Conservation (phyloP, 2,329 filamentous ascomycete species). For the Podosphaera xanthii region DNA sequence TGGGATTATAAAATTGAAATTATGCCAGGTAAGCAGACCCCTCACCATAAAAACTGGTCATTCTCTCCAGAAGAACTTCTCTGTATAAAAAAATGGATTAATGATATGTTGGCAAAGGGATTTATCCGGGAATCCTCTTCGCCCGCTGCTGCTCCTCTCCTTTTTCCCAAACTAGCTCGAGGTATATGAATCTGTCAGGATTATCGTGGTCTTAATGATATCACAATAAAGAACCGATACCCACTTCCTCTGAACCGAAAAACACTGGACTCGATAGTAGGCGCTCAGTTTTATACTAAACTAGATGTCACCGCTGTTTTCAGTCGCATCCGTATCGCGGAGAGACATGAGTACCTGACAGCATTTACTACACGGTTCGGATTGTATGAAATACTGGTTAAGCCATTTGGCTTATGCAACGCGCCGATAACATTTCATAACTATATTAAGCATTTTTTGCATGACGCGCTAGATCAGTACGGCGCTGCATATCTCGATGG, state of each 20-base stretch:
- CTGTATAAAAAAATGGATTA: not conserved
- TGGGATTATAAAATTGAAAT: not conserved
- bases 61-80: too few species aligned
- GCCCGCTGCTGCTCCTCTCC: not conserved
- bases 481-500: not conserved
- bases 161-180: not conserved
- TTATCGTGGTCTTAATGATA: not conserved
- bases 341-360: not conserved
- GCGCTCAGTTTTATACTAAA: not conserved
- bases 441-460: not conserved
- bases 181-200: not conserved
- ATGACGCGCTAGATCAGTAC: not conserved
- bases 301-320: not conserved
- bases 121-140: not conserved
- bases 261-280: not conserved
- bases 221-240: not conserved
- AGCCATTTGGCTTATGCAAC: not conserved
- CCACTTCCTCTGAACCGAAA: not conserved
- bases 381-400: not conserved
- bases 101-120: not conserved
- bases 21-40: too few species aligned
- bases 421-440: not conserved
- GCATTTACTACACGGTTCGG: not conserved
- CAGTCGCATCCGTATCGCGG: not conserved
- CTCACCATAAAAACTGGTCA: too few species aligned